Evolutionary conservation across 2,329 filamentous ascomycete species (phyloP).

Genomic region (Teratosphaeria pseudoeucalypti): DNA sequence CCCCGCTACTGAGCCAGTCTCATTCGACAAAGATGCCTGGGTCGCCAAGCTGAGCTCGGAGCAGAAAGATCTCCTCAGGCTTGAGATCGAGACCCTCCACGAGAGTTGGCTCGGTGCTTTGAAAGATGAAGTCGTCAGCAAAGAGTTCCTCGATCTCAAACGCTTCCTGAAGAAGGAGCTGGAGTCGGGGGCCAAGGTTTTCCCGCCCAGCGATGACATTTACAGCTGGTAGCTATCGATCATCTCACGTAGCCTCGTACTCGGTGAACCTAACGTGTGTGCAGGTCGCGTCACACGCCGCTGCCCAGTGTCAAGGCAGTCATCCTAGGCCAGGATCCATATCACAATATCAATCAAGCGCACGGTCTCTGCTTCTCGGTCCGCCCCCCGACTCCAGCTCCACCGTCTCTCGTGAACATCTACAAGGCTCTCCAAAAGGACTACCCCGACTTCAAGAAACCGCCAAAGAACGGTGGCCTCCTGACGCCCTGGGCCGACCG

Average conservation of each 20-base stretch:
- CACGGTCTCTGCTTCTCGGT: conserved; percentile 96
- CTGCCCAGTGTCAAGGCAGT: conserved; percentile 83
- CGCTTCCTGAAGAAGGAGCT: conserved; percentile 73
- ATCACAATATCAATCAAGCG: conserved; percentile 91
- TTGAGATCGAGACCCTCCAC: conserved; percentile 87
- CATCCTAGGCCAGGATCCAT: conserved; percentile 91
- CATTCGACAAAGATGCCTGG: conserved; percentile 88
- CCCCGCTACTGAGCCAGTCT: conserved; percentile 30
- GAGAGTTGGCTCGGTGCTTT: conserved; percentile 84
- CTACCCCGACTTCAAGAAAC: conserved; percentile 66
- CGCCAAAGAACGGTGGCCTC: conserved; percentile 68
- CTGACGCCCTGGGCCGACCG: conserved; percentile 90
- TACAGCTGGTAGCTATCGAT: conserved; percentile 63
- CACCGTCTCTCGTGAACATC: conserved; percentile 87
- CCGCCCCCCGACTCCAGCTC: conserved; percentile 74
- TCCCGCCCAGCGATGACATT: conserved; percentile 77
- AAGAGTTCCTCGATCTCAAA: conserved; percentile 81
- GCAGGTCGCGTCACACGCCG: conserved; percentile 86
- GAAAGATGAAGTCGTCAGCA: conserved; percentile 71
- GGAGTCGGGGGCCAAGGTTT: conserved; percentile 63
- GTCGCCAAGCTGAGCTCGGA: conserved; percentile 67
- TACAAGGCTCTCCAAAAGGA: conserved; percentile 81
- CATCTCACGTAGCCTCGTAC: conserved; percentile 29
- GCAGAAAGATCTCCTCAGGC: conserved; percentile 67
- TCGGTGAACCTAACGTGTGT: conserved; percentile 1